Base-by-base conservation (phyloP, 208 protist genomes). In the Trypanosoma scelopori region DNA sequence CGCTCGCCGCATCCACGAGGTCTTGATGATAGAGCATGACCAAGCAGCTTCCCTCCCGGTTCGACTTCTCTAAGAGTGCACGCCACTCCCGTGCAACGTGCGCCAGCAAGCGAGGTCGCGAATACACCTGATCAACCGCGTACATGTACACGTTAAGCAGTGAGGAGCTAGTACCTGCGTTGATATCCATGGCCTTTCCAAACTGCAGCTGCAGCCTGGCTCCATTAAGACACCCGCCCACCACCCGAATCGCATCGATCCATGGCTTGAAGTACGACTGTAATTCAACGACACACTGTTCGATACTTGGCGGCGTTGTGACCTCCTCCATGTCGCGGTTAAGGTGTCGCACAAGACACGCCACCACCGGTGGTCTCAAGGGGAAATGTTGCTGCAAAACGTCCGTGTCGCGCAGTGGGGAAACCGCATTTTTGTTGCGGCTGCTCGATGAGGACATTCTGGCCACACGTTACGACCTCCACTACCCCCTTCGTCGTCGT, bases 61-160 rank as follows among this genome's bases (percentile, higher is more conserved):
- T 65, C 18, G 69, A 78, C 18, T 71, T 76, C n/a, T 77, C 69
- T 6, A 93, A 70, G 35, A 76, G 64, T 18, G 67, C 71, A 20
- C 74, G 71, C 87, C 87, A 93, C 48, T 76, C 67, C 50, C 75
- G 71, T 25, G 74, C 87, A 7, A 89, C 76, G 35, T 84, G 71
- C 23, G 70, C 58, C 28, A 89, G 61, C 52, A 75, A 45, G 28
- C 79, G 66, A 25, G 87, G 82, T 7, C 74, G 68, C 6, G 81
- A 90, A 51, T 74, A 65, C 3, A 57, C 43, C 67, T 90, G 74
- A 45, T 84, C 76, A 4, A 89, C 82, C 32, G 78, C 62, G 66
- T 83, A 82, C 12, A 93, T 70, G 41, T 84, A 80, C 15, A 93
- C 55, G 67, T 91, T 81, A 51, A 93, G 53, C 20, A 82, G 59